A percentile compares a stretch with the other conserved stretches of the same genome.
Conservation (phyloP, 305 asterid species). For the Solanum aculeatissimum region DNA sequence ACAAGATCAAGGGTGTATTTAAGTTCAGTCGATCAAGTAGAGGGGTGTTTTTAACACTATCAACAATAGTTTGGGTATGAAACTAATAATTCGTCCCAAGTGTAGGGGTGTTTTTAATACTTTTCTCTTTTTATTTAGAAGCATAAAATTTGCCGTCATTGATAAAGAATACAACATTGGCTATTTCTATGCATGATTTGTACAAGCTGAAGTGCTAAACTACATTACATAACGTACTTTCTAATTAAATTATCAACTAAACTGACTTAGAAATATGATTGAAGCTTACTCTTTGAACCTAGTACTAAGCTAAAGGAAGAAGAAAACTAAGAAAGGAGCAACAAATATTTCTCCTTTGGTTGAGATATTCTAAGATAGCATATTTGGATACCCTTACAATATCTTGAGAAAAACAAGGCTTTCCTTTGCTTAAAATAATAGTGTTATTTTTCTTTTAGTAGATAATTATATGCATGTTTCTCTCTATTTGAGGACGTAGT, state of each 20-base stretch:
- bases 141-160: conserved; percentile 33
- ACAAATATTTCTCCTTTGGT: background rate
- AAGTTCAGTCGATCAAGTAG: too few species aligned
- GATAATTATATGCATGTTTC: background rate
- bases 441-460: background rate
- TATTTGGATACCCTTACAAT: background rate
- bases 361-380: background rate
- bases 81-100: too few species aligned
- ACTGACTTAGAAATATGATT: background rate
- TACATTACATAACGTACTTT: background rate
- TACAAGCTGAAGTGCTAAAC: background rate
- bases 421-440: background rate
- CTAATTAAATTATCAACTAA: background rate
- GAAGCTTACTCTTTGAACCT: background rate
- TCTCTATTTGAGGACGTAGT: conserved; percentile 2
- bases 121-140: too few species aligned
- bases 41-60: too few species aligned
- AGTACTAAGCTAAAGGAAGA: background rate
- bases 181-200: background rate
- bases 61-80: too few species aligned
- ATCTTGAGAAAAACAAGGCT: background rate
- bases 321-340: background rate
- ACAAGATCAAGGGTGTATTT: too few species aligned
- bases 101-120: too few species aligned
- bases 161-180: conserved; percentile 26